Evolutionary conservation across 2,329 filamentous ascomycete species (phyloP), one percentile per base, ranked within the genome.

Genomic region (Periconia macrospinosa): DNA sequence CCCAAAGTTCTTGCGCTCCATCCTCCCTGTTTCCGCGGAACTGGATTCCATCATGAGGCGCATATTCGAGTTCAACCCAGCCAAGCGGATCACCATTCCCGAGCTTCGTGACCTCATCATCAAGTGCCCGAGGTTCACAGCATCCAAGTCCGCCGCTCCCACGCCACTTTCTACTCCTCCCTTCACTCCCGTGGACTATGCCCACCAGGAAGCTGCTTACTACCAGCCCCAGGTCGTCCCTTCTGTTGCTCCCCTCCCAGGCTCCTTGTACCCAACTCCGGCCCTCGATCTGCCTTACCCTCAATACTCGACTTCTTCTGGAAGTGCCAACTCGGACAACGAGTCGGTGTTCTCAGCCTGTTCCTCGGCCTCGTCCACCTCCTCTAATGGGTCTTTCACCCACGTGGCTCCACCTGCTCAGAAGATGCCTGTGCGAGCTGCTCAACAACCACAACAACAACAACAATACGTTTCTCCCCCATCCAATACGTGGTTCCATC

Each of bases 11-110:
- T 80, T 99, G 61, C 89, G 92, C 80, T 90, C 91, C 58, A 99
- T 99, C 66, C 83, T 99, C 53, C 93, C 94, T 19, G 78, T 99
- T 68, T 92, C 94, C 52, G 83, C 90, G 71, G 92, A 97, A 71
- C 82, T 97, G 72, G 92, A 97, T 78, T 81, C 85, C 70, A 95
- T 99, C 60, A 78, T 99, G 66, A 87, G 86, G 62, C 86, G 89
- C 68, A 90, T 97, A 66, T 99, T 99, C 75, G 88, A 93, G 69
- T 85, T 86, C 73, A 87, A 94, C 75, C 92, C 94, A 53, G 83
- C 86, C 66, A 86, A 91, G 72, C 84, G 94, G 73, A 92, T 96
- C 69, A 88, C 87, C 52, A 83, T 99, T 59, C 77, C 85, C 52
- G 90, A 96, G 76, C 83, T 99, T 52, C 86, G 89, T 68, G 81